Base-by-base conservation (phyloP, 176 grass and related monocot genomes). In the Oryza glumipatula region DNA sequence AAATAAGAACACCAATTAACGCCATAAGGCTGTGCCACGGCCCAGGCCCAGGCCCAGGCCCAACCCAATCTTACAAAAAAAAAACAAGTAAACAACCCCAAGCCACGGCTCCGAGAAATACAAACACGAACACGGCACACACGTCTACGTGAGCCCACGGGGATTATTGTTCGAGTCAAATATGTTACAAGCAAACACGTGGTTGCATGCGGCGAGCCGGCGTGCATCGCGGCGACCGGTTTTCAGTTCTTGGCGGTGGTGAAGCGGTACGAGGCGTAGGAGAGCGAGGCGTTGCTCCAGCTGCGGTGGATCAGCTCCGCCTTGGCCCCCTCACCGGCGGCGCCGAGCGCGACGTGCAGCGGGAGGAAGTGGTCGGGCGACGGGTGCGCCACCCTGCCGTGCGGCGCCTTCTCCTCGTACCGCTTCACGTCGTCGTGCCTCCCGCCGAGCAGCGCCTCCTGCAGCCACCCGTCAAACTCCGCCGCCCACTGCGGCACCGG, bases 281-380 rank as follows among this genome's bases (percentile, higher is more conserved):
- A 93, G 67, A 97, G 4, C 3, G 70, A 36, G 4, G 86, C 67
- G 68, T 98, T 80, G 65, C 76, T 82, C 92, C 95, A 97, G 88
- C 92, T 93, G 5, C 39, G 35, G 69, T 97, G 92, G 78, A 97
- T 89, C 73, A 73, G 84, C 68, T 97, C 94, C 45, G 90, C 88
- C 82, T 71, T 97, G 71, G 84, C 73, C 0, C 47, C 70, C 15
- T 89, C 89, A 2, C 95, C 95, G 14, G 95, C 92, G 11, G 95
- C 95, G 46, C 96, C 96, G 5, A 98, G 85, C 44, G 96, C 96
- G 68, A 98, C 91, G 65, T 98, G 96, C 80, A 98, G 74, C 38
- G 96, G 96, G 84, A 88, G 90, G 63, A 98, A 85, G 80, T 98
- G 96, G 48, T 98, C 96, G 1, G 96, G 89, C 88, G 28, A 88